Conservation (phyloP, 768 basidiomycete species). For the Coprinellus aureogranulatus region DNA sequence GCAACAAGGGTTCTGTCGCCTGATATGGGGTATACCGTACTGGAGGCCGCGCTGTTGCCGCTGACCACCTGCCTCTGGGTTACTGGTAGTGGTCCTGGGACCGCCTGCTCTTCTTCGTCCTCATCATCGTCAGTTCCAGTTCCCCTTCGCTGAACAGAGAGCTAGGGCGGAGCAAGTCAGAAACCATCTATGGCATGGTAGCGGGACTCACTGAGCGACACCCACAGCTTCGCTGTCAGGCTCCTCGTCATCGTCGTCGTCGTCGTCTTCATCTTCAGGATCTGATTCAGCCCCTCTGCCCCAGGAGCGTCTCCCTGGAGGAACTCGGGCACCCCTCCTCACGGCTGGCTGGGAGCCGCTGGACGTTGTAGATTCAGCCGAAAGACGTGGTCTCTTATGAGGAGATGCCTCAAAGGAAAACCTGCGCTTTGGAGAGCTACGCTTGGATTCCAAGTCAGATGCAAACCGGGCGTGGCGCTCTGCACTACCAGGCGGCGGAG, state of each 20-base stretch:
- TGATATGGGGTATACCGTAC: neutral
- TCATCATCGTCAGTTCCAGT: neutral
- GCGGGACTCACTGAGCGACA: neutral
- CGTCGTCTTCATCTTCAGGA: neutral
- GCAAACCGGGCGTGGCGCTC: slow-evolving; percentile 2
- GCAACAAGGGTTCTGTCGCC: neutral
- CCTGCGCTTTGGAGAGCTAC: no score
- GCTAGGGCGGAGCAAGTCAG: neutral
- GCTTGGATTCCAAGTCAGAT: no score
- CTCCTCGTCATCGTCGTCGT: neutral
- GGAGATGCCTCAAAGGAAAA: neutral
- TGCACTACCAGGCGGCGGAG: neutral
- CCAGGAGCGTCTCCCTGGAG: no score
- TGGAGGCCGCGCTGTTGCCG: neutral
- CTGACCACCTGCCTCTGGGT: neutral
- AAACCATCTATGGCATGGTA: neutral
- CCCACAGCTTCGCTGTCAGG: neutral
- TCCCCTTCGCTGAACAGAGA: neutral
- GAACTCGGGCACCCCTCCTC: neutral
- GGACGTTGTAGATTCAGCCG: neutral
- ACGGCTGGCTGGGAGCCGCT: neutral
- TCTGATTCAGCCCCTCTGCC: neutral
- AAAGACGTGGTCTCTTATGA: neutral
- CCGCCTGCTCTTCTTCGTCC: neutral
- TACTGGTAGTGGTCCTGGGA: no score